phyloP scores from a whole-genome alignment of 169 alveolate genomes.

The Eimeria brunetti region DNA sequence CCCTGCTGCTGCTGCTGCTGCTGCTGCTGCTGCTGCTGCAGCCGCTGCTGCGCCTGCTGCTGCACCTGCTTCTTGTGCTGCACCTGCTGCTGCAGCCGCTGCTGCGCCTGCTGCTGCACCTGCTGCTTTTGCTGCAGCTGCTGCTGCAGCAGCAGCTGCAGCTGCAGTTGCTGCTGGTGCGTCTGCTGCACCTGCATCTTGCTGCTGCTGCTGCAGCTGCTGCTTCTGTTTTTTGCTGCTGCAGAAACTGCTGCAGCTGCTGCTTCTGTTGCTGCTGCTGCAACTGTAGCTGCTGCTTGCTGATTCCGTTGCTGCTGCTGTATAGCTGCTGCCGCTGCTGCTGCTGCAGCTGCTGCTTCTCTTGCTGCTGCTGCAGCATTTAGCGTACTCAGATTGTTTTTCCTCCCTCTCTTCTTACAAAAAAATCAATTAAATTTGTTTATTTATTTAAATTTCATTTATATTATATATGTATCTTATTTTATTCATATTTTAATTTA shows the following conservation, averaged over 20 bases:
- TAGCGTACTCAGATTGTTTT: too few species aligned
- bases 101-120: background rate
- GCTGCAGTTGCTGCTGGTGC: background rate
- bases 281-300: too few species aligned
- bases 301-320: too few species aligned
- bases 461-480: too few species aligned
- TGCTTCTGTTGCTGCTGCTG: too few species aligned
- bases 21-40: slow-evolving; percentile 4
- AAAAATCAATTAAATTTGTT: too few species aligned
- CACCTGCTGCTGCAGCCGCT: background rate
- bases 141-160: background rate
- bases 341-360: too few species aligned
- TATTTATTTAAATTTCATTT: background rate
- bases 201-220: background rate
- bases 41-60: background rate
- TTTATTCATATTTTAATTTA: too few species aligned
- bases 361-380: too few species aligned
- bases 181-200: background rate
- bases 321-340: too few species aligned
- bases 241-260: slow-evolving; percentile 9
- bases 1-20: background rate
- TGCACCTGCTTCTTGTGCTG: background rate
- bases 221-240: background rate
- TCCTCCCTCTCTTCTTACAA: too few species aligned
- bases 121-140: background rate